Conservation (phyloP, 805 yeast species). For the Zygosaccharomyces kombuchaensis region DNA sequence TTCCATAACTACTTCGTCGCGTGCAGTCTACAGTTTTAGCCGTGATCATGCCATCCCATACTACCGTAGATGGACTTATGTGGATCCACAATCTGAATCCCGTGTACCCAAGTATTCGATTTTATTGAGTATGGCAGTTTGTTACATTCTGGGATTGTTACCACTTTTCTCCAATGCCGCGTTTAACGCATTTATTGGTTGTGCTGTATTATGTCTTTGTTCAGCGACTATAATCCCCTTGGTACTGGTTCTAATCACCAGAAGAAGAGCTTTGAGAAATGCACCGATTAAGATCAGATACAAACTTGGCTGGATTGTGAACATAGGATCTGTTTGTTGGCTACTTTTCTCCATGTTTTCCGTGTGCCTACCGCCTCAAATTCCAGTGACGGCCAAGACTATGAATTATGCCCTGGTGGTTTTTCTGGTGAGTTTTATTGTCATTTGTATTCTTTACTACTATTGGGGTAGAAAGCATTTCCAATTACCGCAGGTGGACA, state of each 20-base stretch:
- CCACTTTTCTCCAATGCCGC: constrained; percentile 70
- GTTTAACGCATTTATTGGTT: constrained; percentile 78
- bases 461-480: constrained; percentile 61
- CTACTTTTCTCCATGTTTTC: constrained; percentile 52
- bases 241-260: constrained; percentile 53
- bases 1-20: constrained; percentile 72
- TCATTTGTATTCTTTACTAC: constrained; percentile 47
- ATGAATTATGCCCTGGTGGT: constrained; percentile 61
- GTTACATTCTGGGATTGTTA: constrained; percentile 56
- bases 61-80: constrained; percentile 59
- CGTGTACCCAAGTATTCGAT: constrained; percentile 69
- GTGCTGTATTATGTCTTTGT: constrained; percentile 70
- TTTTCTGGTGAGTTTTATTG: constrained; percentile 44
- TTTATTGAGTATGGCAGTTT: constrained; percentile 56
- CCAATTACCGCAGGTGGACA: constrained; percentile 53
- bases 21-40: constrained; percentile 78
- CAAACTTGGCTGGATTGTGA: constrained; percentile 60
- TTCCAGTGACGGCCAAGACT: constrained; percentile 43
- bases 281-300: constrained; percentile 60
- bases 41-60: constrained; percentile 78
- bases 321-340: constrained; percentile 57
- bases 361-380: constrained; percentile 67
- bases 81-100: constrained; percentile 50
- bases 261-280: constrained; percentile 58
- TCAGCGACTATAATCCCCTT: constrained; percentile 77